Conservation (phyloP, 2,329 filamentous ascomycete species). For the Neonectria punicea region DNA sequence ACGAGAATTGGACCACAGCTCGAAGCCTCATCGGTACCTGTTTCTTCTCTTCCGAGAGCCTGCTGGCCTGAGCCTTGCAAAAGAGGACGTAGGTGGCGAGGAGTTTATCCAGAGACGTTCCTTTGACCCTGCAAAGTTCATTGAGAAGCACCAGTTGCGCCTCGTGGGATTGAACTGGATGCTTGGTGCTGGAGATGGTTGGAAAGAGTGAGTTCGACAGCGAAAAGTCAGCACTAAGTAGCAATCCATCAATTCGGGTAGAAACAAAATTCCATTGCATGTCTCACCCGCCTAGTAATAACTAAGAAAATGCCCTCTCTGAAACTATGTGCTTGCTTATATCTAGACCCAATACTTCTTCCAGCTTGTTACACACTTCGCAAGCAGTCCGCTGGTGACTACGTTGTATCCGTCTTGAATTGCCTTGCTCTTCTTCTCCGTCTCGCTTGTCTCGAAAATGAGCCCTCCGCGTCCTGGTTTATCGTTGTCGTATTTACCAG, state of each 20-base stretch:
- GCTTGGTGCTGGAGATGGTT: constrained; percentile 57
- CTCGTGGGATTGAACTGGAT: constrained; percentile 59
- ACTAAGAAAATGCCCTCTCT: neutral
- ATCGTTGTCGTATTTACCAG: constrained; percentile 61
- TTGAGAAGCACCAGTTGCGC: constrained; percentile 49
- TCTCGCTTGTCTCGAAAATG: constrained; percentile 8
- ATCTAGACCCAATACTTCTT: constrained; percentile 7
- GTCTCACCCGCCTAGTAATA: neutral
- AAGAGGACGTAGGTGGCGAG: constrained; percentile 58
- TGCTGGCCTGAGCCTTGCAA: constrained; percentile 45
- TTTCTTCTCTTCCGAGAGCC: constrained; percentile 58
- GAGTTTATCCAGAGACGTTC: constrained; percentile 57
- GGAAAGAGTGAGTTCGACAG: constrained; percentile 41
- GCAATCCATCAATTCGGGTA: neutral
- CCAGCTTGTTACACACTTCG: constrained; percentile 15
- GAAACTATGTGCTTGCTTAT: neutral
- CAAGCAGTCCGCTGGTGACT: constrained; percentile 7
- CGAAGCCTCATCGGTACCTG: constrained; percentile 59
- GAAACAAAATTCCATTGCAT: neutral
- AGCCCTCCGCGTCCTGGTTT: constrained; percentile 22
- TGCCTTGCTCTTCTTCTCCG: constrained; percentile 10
- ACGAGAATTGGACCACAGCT: constrained; percentile 43
- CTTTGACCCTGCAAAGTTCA: constrained; percentile 54
- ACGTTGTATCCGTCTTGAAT: constrained; percentile 16
- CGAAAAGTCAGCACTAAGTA: neutral